A percentile compares a stretch with the other conserved stretches of the same genome.
These are phyloP conservation scores for Alternaria atra DNA, from an alignment of 2,329 filamentous ascomycete genomes.

Conservation along the genomic window DNA sequence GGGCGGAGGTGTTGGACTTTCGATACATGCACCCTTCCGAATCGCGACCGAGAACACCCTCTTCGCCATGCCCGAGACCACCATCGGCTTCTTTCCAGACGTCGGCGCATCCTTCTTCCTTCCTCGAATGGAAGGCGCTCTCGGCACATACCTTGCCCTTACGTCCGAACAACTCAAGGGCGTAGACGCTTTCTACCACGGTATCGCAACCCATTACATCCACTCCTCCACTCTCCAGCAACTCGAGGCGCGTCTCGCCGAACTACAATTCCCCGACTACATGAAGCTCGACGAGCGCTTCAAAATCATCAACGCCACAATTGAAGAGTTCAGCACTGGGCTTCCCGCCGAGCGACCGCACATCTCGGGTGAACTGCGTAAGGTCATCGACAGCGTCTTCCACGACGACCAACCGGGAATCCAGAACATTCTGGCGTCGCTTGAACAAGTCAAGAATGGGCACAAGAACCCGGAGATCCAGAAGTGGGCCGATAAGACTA, in stretches of 20 bases:
- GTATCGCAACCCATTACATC: conserved; percentile 94
- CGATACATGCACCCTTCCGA: conserved; percentile 92
- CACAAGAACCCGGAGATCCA: conserved; percentile 54
- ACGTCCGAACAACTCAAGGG: conserved; percentile 86
- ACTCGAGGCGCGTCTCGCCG: conserved; percentile 84
- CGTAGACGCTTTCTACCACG: conserved; percentile 86
- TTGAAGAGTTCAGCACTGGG: conserved; percentile 90
- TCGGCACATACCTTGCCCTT: conserved; percentile 92
- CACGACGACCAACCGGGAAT: conserved; percentile 66
- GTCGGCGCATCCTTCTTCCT: conserved; percentile 97
- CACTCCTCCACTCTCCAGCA: conserved; percentile 86
- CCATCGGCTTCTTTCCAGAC: conserved; percentile 98
- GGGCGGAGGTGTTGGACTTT: conserved; percentile 95
- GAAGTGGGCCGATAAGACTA: conserved; percentile 81
- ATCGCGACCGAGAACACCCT: conserved; percentile 95
- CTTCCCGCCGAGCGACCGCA: conserved; percentile 68
- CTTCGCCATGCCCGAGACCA: conserved; percentile 99
- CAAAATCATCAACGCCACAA: conserved; percentile 80
- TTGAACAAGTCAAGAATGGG: conserved; percentile 60
- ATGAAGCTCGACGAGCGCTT: conserved; percentile 70
- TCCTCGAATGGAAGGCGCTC: conserved; percentile 82
- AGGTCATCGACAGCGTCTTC: conserved; percentile 78
- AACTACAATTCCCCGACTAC: conserved; percentile 87
- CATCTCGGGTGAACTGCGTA: conserved; percentile 74
- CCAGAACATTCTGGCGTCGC: conserved; percentile 73